A percentile compares a stretch with the other conserved stretches of the same genome.
phyloP scores from a whole-genome alignment of 345 rosid species.

The Bretschneidera sinensis region DNA sequence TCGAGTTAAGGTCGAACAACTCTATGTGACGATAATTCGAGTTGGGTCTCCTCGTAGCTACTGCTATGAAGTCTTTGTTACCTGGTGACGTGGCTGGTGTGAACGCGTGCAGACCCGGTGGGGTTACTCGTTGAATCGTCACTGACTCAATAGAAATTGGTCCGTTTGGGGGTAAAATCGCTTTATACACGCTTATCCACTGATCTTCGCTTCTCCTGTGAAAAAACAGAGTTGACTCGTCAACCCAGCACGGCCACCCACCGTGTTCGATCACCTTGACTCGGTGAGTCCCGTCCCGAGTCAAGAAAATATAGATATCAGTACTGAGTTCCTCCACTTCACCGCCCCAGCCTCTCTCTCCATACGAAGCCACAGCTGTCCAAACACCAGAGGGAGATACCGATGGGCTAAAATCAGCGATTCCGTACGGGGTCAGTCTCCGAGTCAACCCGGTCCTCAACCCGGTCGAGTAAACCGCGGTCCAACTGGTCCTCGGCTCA shows the following conservation, averaged over 20 bases:
- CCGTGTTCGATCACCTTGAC: constrained; percentile 76
- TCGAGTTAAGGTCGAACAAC: constrained; percentile 47
- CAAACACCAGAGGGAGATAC: constrained; percentile 68
- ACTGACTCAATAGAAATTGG: constrained; percentile 38
- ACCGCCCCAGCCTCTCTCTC: constrained; percentile 62
- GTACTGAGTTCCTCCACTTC: constrained; percentile 72
- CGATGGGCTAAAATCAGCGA: constrained; percentile 79
- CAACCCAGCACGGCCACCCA: constrained; percentile 93
- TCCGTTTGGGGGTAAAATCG: constrained; percentile 32
- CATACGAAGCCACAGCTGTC: constrained; percentile 82
- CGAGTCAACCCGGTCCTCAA: constrained; percentile 54
- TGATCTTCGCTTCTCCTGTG: constrained; percentile 63
- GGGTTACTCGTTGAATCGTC: constrained; percentile 57
- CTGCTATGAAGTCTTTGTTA: constrained; percentile 66
- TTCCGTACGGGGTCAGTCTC: constrained; percentile 57
- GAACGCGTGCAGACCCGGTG: constrained; percentile 76
- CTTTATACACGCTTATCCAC: constrained; percentile 80
- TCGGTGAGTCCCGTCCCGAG: constrained; percentile 67
- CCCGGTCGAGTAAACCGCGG: constrained; percentile 73
- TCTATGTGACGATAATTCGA: constrained; percentile 73
- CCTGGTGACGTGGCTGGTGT: constrained; percentile 92
- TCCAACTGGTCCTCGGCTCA: constrained; percentile 66
- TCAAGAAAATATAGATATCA: constrained; percentile 66
- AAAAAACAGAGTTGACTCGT: constrained; percentile 66
- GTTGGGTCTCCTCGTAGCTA: constrained; percentile 66